Conservation (phyloP, 2,329 filamentous ascomycete genomes). For the Monosporascus sp. region DNA sequence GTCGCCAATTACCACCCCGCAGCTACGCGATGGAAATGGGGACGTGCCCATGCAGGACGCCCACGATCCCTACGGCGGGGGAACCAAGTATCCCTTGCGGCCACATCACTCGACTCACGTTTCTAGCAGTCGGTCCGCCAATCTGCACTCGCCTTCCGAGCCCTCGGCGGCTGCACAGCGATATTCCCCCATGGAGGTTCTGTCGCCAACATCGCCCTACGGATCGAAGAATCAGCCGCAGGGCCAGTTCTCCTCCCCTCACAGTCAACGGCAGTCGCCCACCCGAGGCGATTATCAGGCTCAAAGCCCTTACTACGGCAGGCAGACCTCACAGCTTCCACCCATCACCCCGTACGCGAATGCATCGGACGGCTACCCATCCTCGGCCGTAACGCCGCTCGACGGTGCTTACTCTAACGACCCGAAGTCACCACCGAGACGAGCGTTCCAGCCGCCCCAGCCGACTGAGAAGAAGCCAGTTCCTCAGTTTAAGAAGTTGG, state of each 20-base stretch:
- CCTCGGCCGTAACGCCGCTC: constrained; percentile 64
- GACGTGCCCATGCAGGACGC: constrained; percentile 84
- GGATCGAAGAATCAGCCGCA: constrained; percentile 53
- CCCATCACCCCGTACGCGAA: constrained; percentile 65
- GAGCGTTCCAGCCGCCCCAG: constrained; percentile 40
- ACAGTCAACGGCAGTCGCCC: constrained; percentile 69
- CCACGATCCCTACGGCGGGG: constrained; percentile 68
- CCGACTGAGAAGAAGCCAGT: constrained; percentile 60
- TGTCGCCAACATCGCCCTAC: constrained; percentile 78
- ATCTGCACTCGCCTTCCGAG: constrained; percentile 69
- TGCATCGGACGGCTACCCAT: constrained; percentile 66
- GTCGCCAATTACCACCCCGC: constrained; percentile 41
- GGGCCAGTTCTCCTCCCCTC: constrained; percentile 46
- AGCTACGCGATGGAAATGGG: constrained; percentile 65
- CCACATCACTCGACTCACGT: constrained; percentile 72
- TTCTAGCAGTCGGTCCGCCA: constrained; percentile 46
- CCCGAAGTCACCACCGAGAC: constrained; percentile 53
- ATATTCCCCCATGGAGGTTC: constrained; percentile 92
- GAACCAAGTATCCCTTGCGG: constrained; percentile 79
- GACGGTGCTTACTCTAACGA: constrained; percentile 59
- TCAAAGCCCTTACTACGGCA: constrained; percentile 52
- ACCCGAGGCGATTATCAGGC: constrained; percentile 59
- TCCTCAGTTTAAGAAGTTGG: constrained; percentile 80
- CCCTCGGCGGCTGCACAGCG: constrained; percentile 80
- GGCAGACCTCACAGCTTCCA: constrained; percentile 61